Evolutionary conservation across 1,284 basidiomycete genomes (phyloP).

Genomic region (Cutaneotrichosporon cavernicola): DNA sequence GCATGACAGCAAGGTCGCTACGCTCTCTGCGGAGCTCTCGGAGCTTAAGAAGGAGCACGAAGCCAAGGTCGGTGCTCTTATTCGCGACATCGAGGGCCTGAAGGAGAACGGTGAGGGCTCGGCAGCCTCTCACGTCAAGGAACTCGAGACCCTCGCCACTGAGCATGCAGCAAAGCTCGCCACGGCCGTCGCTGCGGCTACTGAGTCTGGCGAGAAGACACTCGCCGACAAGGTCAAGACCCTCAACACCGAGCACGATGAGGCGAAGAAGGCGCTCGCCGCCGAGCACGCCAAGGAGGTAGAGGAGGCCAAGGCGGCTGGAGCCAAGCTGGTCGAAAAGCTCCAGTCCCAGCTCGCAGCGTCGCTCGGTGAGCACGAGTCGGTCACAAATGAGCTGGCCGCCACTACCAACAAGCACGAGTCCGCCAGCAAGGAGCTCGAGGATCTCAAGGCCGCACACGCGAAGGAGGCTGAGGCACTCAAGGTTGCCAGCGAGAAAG

Average conservation of each 20-base stretch:
- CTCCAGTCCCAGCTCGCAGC: slow-evolving; percentile 29
- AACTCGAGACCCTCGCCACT: slow-evolving; percentile 8
- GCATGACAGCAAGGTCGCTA: slow-evolving; percentile 7
- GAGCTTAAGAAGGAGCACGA: slow-evolving; percentile 14
- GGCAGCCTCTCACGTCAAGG: slow-evolving; percentile 25
- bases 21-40: slow-evolving; percentile 6
- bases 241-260: slow-evolving; percentile 30
- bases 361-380: slow-evolving; percentile 14
- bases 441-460: neutral
- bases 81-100: slow-evolving; percentile 24
- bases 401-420: slow-evolving; percentile 6
- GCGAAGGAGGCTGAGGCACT: slow-evolving; percentile 1
- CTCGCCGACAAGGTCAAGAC: slow-evolving; percentile 34
- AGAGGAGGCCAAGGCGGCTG: slow-evolving; percentile 21
- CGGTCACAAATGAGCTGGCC: neutral
- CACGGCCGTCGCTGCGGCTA: slow-evolving; percentile 18
- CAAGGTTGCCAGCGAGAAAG: neutral
- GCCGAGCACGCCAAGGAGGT: slow-evolving; percentile 12
- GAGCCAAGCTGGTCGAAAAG: slow-evolving; percentile 23
- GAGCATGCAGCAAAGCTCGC: slow-evolving; percentile 21
- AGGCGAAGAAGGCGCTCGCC: slow-evolving; percentile 7
- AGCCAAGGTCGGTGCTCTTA: slow-evolving; percentile 12
- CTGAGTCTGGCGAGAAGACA: slow-evolving; percentile 24
- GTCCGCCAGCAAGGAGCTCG: slow-evolving; percentile 1
- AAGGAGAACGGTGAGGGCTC: slow-evolving; percentile 9